phyloP scores from a whole-genome alignment of 352 stramenopile genomes.

The Phytophthora chlamydospora region DNA sequence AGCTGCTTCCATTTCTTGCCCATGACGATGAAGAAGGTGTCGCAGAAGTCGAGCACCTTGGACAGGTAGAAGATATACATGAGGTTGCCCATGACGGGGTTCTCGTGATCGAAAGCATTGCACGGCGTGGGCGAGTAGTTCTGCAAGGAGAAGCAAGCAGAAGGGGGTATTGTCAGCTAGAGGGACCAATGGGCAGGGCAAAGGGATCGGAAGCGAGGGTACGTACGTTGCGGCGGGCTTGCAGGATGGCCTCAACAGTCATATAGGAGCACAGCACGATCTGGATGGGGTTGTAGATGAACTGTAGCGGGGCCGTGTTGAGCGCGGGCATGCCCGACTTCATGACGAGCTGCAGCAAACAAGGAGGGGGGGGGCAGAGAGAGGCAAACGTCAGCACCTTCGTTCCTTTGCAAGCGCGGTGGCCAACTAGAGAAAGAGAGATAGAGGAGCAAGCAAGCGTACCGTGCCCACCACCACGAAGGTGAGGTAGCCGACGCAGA shows the following conservation, averaged over 20 bases:
- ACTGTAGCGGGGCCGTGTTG: slow-evolving; percentile 83
- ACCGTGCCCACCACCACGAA: slow-evolving; percentile 64
- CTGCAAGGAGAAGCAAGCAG: slow-evolving; percentile 27
- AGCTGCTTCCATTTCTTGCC: slow-evolving; percentile 98
- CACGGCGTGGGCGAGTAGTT: slow-evolving; percentile 89
- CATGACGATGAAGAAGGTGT: slow-evolving; percentile 96
- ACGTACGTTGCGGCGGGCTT: slow-evolving; percentile 87
- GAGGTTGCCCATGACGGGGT: slow-evolving; percentile 92
- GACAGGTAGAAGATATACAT: slow-evolving; percentile 98
- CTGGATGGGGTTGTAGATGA: slow-evolving; percentile 95
- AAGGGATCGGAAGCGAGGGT: background rate
- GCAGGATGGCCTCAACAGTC: slow-evolving; percentile 90
- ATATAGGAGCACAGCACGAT: slow-evolving; percentile 95
- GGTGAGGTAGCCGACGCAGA: slow-evolving; percentile 70
- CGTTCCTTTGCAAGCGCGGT: background rate
- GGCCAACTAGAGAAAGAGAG: background rate
- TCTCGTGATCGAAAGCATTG: slow-evolving; percentile 87
- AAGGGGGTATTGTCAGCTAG: slow-evolving; percentile 16
- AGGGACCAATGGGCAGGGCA: background rate
- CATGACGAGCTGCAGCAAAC: slow-evolving; percentile 50
- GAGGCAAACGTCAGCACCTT: slow-evolving; percentile 2
- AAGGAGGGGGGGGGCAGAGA: background rate
- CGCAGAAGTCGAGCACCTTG: slow-evolving; percentile 92
- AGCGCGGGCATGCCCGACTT: slow-evolving; percentile 53
- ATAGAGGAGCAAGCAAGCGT: slow-evolving; percentile 1